Evolutionary conservation across 352 stramenopile genomes (phyloP).

Genomic region (Phytophthora constricta): DNA sequence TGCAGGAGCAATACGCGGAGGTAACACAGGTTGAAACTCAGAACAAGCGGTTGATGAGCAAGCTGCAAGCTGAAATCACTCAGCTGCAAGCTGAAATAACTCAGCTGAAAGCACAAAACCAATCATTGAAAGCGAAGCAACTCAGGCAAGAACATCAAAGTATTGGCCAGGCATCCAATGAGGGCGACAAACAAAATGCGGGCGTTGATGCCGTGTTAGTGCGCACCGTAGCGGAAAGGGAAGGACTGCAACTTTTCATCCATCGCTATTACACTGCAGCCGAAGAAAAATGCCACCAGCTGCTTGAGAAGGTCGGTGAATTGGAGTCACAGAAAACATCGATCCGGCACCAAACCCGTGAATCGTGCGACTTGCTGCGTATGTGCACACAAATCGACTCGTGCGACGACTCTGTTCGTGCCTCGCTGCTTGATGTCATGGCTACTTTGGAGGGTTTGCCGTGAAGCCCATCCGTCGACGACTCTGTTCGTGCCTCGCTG

Average conservation of each 20-base stretch:
- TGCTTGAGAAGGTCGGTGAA: constrained; percentile 39
- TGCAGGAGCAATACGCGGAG: constrained; percentile 32
- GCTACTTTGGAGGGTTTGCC: constrained; percentile 2
- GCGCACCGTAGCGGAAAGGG: constrained; percentile 49
- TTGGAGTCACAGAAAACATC: constrained; percentile 38
- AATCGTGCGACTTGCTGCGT: constrained; percentile 37
- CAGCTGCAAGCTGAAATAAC: too few relatives aligned
- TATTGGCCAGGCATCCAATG: constrained; percentile 17
- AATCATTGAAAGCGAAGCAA: constrained; percentile 24
- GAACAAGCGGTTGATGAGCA: constrained; percentile 8
- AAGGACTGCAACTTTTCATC: constrained; percentile 54
- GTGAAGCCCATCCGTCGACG: too few relatives aligned
- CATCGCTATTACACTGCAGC: constrained; percentile 49
- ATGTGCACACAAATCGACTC: constrained; percentile 42
- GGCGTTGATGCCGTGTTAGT: constrained; percentile 13
- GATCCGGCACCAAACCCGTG: constrained; percentile 34
- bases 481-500: constrained; percentile 38
- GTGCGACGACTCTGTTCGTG: constrained; percentile 39
- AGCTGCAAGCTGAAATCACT: constrained; percentile 32
- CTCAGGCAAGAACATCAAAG: constrained; percentile 20
- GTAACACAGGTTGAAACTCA: constrained; percentile 23
- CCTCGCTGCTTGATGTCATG: constrained; percentile 44
- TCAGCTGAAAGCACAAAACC: constrained; percentile 34
- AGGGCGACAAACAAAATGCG: constrained; percentile 9
- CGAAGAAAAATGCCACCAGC: constrained; percentile 54